Percentiles rank a stretch among this genome's conserved stretches.
Conservation (phyloP, 2,329 filamentous ascomycete species). For the Myriosclerotinia scirpicola region DNA sequence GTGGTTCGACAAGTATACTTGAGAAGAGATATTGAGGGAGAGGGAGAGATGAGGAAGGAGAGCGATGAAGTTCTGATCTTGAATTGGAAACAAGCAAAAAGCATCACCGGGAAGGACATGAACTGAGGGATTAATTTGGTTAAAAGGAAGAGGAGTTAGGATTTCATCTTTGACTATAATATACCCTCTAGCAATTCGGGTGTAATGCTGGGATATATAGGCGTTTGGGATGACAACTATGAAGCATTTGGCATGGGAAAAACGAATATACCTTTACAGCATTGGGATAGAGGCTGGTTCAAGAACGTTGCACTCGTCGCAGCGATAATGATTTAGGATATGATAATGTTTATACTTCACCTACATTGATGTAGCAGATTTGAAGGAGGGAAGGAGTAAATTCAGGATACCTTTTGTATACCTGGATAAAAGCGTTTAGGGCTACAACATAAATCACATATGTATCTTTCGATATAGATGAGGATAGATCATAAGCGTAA, state of each 20-base stretch:
- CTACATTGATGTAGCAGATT: not conserved
- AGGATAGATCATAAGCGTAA: too few relatives aligned
- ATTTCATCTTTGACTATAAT: not conserved
- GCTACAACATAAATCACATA: not conserved
- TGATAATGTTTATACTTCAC: constrained; percentile 10
- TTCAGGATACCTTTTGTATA: not conserved
- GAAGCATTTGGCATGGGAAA: not conserved
- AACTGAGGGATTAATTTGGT: not conserved
- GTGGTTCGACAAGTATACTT: constrained; percentile 36
- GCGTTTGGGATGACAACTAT: not conserved
- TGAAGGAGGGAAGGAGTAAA: not conserved
- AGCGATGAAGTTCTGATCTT: constrained; percentile 35
- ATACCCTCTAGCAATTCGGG: not conserved
- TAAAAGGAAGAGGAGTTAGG: not conserved
- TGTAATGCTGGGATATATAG: not conserved
- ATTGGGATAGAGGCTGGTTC: not conserved
- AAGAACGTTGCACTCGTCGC: not conserved
- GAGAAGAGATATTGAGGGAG: constrained; percentile 26
- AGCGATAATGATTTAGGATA: constrained; percentile 11
- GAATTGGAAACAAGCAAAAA: constrained; percentile 31
- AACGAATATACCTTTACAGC: too few relatives aligned
- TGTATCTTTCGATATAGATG: not conserved
- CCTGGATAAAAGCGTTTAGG: too few relatives aligned
- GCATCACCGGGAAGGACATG: not conserved
- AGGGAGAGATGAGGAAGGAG: constrained; percentile 24